Evolutionary conservation across 2,329 filamentous ascomycete species (phyloP).

Genomic region (Ophiostoma piceae): DNA sequence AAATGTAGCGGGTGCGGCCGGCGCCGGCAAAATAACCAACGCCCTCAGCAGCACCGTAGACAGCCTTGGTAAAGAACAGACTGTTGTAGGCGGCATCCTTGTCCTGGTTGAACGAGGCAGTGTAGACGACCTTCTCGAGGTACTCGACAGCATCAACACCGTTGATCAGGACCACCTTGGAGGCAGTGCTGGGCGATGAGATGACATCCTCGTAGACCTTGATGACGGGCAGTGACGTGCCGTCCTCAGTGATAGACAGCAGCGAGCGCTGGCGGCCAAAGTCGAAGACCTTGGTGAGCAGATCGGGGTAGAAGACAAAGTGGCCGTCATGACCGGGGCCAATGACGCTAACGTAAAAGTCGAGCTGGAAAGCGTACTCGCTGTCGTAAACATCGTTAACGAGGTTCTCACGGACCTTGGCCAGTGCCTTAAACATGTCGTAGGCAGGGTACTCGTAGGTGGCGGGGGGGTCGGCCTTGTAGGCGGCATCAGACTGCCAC

Average conservation of each 20-base stretch:
- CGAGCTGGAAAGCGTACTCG: slow-evolving; percentile 41
- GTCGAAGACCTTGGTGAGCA: slow-evolving; percentile 37
- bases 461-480: slow-evolving; percentile 37
- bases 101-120: slow-evolving; percentile 34
- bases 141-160: slow-evolving; percentile 35
- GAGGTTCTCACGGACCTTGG: slow-evolving; percentile 33
- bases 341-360: slow-evolving; percentile 38
- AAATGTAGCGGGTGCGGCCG: slow-evolving; percentile 33
- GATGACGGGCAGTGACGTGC: slow-evolving; percentile 38
- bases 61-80: slow-evolving; percentile 35
- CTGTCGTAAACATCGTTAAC: slow-evolving; percentile 36
- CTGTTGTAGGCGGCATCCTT: slow-evolving; percentile 37
- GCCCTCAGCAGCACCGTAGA: slow-evolving; percentile 24
- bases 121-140: slow-evolving; percentile 40
- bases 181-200: slow-evolving; percentile 26
- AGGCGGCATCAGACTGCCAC: slow-evolving; percentile 39
- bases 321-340: slow-evolving; percentile 41
- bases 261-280: slow-evolving; percentile 39
- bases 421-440: slow-evolving; percentile 37
- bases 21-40: slow-evolving; percentile 33
- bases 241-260: slow-evolving; percentile 37
- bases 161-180: slow-evolving; percentile 31
- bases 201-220: slow-evolving; percentile 41
- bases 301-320: slow-evolving; percentile 40
- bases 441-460: slow-evolving; percentile 38